phyloP scores from a whole-genome alignment of 2,329 filamentous ascomycete species.

The Leptographium galeiforme region DNA sequence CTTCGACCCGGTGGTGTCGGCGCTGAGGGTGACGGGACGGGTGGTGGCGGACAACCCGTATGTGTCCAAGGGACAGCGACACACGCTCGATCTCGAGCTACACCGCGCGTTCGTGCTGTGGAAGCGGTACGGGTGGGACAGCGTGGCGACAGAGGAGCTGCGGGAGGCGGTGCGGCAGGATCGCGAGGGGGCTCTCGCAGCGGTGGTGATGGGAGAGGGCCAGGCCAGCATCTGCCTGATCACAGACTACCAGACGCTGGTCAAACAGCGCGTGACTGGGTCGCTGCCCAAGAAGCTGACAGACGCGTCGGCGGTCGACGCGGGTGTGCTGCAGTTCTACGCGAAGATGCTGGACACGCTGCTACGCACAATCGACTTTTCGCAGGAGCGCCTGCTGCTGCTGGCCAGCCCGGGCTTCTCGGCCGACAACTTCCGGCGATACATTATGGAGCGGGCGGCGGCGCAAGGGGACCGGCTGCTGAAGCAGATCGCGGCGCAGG shows the following conservation, averaged over 20 bases:
- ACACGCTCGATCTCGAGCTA: constrained; percentile 67
- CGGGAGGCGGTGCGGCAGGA: constrained; percentile 67
- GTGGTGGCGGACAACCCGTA: constrained; percentile 39
- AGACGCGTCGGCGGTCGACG: constrained; percentile 50
- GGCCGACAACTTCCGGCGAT: constrained; percentile 66
- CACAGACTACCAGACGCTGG: constrained; percentile 64
- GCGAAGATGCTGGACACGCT: constrained; percentile 63
- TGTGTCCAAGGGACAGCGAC: constrained; percentile 40
- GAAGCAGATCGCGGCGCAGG: constrained; percentile 43
- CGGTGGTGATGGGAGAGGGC: constrained; percentile 88
- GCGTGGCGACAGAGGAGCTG: constrained; percentile 66
- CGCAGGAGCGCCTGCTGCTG: constrained; percentile 56
- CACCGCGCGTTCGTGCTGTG: constrained; percentile 78
- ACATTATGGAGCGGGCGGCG: constrained; percentile 48
- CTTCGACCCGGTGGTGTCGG: constrained; percentile 42
- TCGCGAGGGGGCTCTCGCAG: constrained; percentile 69
- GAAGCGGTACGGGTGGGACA: constrained; percentile 83
- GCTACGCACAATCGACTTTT: constrained; percentile 64
- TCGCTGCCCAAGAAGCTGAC: constrained; percentile 55
- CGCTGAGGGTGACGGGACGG: constrained; percentile 41
- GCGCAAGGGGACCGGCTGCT: constrained; percentile 55
- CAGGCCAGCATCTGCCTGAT: constrained; percentile 73
- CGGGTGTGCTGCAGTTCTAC: constrained; percentile 67
- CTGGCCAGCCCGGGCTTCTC: constrained; percentile 84
- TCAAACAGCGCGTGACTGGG: constrained; percentile 57